Evolutionary conservation across 352 stramenopile genomes (phyloP).

Genomic region (Phytophthora parvispora): DNA sequence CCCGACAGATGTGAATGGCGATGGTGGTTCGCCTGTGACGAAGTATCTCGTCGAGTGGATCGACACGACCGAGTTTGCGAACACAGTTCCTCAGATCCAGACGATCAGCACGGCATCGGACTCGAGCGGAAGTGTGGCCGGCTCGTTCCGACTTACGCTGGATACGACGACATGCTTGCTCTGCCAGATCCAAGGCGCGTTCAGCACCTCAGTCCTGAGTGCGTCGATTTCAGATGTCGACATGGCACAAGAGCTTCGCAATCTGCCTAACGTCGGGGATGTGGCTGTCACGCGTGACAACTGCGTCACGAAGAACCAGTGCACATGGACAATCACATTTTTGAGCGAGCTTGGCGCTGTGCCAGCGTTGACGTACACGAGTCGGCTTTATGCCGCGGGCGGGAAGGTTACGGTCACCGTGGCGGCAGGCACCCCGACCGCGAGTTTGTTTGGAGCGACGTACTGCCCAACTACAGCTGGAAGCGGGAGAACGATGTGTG

Average conservation of each 20-base stretch:
- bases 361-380: constrained; percentile 59
- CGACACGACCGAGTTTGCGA: constrained; percentile 71
- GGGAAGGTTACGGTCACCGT: constrained; percentile 54
- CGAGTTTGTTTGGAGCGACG: constrained; percentile 44
- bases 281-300: constrained; percentile 74
- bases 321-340: constrained; percentile 87
- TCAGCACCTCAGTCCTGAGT: constrained; percentile 80
- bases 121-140: constrained; percentile 41
- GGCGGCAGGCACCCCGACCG: constrained; percentile 31
- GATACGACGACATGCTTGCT: constrained; percentile 85
- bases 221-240: constrained; percentile 61
- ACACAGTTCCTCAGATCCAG: constrained; percentile 71
- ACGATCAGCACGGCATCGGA: constrained; percentile 63
- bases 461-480: constrained; percentile 61
- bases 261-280: constrained; percentile 95
- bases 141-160: constrained; percentile 85
- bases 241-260: constrained; percentile 90
- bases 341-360: constrained; percentile 68
- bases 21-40: constrained; percentile 86
- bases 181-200: constrained; percentile 77
- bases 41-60: constrained; percentile 97
- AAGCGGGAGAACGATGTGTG: constrained; percentile 52
- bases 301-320: constrained; percentile 65
- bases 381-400: constrained; percentile 50
- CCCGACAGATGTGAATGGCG: constrained; percentile 76